These are phyloP conservation scores for Rutstroemia sp. DNA, from an alignment of 2,329 filamentous ascomycete species.

Conservation along the genomic window DNA sequence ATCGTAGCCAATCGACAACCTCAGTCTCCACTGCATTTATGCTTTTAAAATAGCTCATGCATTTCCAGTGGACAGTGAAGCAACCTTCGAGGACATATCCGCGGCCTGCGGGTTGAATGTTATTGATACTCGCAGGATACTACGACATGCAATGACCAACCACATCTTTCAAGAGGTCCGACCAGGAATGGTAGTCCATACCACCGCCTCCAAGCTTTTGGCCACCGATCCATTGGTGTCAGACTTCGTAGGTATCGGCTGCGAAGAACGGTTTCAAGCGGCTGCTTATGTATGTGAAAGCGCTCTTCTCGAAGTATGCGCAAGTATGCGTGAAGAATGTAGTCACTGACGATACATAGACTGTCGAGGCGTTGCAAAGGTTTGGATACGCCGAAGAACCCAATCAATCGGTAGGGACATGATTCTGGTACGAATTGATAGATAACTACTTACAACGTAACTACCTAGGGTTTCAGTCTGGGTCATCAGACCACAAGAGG, in stretches of 20 bases:
- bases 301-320: background rate
- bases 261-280: slow-evolving; percentile 36
- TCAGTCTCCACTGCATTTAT: slow-evolving; percentile 3
- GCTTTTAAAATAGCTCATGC: background rate
- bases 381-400: background rate
- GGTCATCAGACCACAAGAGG: slow-evolving; percentile 1
- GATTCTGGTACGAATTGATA: background rate
- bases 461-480: background rate
- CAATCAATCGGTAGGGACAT: background rate
- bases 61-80: slow-evolving; percentile 19
- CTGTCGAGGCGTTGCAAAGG: background rate
- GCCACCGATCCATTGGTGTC: slow-evolving; percentile 40
- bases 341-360: background rate
- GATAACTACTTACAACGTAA: background rate
- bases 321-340: no score
- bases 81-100: slow-evolving; percentile 39
- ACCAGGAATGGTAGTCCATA: slow-evolving; percentile 47
- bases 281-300: background rate
- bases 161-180: slow-evolving; percentile 46
- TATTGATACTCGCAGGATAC: slow-evolving; percentile 42
- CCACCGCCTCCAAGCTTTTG: slow-evolving; percentile 44
- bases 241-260: slow-evolving; percentile 49
- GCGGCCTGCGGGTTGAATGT: slow-evolving; percentile 39
- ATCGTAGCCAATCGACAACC: background rate
- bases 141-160: slow-evolving; percentile 52